phyloP scores from a whole-genome alignment of 1,139 yeast species.

The Geotrichum macrosporum region DNA sequence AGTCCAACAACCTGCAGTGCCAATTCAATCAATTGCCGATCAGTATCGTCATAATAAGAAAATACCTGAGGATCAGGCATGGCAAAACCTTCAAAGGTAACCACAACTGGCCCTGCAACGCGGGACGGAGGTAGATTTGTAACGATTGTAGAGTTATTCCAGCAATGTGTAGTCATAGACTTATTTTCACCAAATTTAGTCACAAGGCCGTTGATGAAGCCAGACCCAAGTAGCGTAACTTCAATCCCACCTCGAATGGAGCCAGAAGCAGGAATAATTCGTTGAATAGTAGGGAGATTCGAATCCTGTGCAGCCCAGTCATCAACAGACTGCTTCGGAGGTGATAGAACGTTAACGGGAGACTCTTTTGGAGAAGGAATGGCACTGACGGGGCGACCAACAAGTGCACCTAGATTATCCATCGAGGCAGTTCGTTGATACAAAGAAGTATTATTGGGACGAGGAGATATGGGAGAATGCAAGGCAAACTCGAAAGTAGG shows the following conservation, averaged over 20 bases:
- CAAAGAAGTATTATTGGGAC: not conserved
- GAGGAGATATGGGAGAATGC: conserved; percentile 7
- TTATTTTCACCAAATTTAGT: conserved; percentile 80
- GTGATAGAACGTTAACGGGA: conserved; percentile 14
- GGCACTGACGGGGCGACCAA: conserved; percentile 10
- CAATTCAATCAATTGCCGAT: conserved; percentile 78
- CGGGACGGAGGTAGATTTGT: conserved; percentile 85
- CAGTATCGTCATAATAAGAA: conserved; percentile 89
- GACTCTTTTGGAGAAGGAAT: conserved; percentile 14
- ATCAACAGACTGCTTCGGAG: conserved; percentile 17
- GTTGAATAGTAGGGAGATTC: conserved; percentile 56
- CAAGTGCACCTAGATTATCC: not conserved
- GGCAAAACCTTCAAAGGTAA: conserved; percentile 53
- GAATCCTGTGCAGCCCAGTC: conserved; percentile 16
- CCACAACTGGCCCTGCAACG: conserved; percentile 82
- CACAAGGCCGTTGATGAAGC: conserved; percentile 71
- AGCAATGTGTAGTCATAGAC: conserved; percentile 83
- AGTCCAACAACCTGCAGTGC: conserved; percentile 89
- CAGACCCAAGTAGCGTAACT: conserved; percentile 76
- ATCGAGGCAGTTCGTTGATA: not conserved
- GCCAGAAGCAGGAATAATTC: conserved; percentile 88
- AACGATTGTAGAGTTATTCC: conserved; percentile 87
- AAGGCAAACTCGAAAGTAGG: conserved; percentile 5
- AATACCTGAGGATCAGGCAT: conserved; percentile 52
- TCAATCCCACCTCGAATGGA: conserved; percentile 93